These are phyloP conservation scores for Pleurotus pulmonarius DNA, from an alignment of 768 basidiomycete species.

Conservation along the genomic window DNA sequence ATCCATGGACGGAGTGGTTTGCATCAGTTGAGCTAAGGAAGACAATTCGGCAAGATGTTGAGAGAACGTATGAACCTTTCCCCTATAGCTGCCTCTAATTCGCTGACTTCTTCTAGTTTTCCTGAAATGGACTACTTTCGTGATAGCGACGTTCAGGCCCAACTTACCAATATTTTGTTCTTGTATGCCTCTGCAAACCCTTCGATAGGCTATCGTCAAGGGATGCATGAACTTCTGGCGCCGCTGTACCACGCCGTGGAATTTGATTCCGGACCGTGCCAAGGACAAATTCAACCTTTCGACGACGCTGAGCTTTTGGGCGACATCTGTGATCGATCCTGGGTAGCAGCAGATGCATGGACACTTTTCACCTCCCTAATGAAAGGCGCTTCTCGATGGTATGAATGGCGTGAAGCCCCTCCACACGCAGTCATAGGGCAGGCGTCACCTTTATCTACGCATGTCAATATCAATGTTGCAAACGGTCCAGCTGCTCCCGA, in stretches of 20 bases:
- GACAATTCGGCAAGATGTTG: conserved; percentile 91
- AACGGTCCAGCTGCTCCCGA: conserved; percentile 50
- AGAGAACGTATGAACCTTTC: conserved; percentile 71
- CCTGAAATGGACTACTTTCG: conserved; percentile 96
- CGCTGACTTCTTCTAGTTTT: conserved; percentile 53
- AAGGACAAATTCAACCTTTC: conserved; percentile 23
- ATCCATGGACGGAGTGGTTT: conserved; percentile 97
- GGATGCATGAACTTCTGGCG: conserved; percentile 97
- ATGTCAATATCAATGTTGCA: conserved; percentile 39
- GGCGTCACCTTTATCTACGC: conserved; percentile 36
- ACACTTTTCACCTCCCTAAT: conserved; percentile 78
- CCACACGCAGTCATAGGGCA: conserved; percentile 1
- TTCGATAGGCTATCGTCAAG: conserved; percentile 88
- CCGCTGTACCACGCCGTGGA: conserved; percentile 82
- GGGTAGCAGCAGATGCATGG: conserved; percentile 87
- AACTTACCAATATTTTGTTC: conserved; percentile 85
- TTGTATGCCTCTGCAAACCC: conserved; percentile 77
- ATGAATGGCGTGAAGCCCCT: conserved; percentile 59
- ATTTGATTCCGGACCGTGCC: conserved; percentile 62
- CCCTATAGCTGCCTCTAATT: conserved; percentile 2
- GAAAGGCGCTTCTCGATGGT: conserved; percentile 76
- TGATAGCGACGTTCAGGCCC: conserved; percentile 64
- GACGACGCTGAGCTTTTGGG: conserved; percentile 33
- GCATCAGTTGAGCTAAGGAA: conserved; percentile 82
- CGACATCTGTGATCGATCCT: conserved; percentile 62